Evolutionary conservation across 805 yeast genomes (phyloP), one percentile per base, ranked within the genome.

Genomic region (Barnettozyma siamensis): DNA sequence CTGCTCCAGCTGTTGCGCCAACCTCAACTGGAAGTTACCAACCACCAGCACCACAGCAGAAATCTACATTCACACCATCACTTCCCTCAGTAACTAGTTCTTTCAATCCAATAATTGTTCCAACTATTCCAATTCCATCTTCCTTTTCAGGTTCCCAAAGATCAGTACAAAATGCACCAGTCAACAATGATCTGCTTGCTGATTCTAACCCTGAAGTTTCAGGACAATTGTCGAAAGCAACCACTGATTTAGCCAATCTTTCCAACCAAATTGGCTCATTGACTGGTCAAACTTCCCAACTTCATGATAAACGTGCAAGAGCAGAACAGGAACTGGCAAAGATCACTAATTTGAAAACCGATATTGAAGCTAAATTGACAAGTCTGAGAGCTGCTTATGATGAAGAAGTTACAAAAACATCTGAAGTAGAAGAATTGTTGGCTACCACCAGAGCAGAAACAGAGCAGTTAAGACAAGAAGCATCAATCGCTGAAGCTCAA

Each of bases 221-320:
- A 2, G 78, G 80, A 23, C 78, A 81, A 54, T 66, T 88, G 37
- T 78, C 95, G 1, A 75, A 76, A 45, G 91, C 95, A 4, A 78
- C 93, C 7, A 75, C 88, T 7, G 96, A 87, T 52, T 74, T 88
- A 59, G 96, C 95, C 13, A 87, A 89, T 51, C 70, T 85, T 32
- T 83, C 95, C 0, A 86, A 82, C 52, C 96, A 89, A 65, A 81
- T 87, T 48, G 78, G 78, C 48, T 83, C 95, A 0, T 67, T 91
- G 48, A 75, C 88, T 1, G 64, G 72, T 18, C 96, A 88, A 61
- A 85, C 94, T 2, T 69, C 84, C 1, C 73, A 71, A 13, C 70
- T 84, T 24, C 80, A 80, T 45, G 83, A 76, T 18, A 84, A 84
- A 62, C 80, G 87, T 47, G 66, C 75, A 16, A 74, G 79, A 46